Conservation (phyloP, 2,329 filamentous ascomycete genomes). For the Claviceps cyperi region DNA sequence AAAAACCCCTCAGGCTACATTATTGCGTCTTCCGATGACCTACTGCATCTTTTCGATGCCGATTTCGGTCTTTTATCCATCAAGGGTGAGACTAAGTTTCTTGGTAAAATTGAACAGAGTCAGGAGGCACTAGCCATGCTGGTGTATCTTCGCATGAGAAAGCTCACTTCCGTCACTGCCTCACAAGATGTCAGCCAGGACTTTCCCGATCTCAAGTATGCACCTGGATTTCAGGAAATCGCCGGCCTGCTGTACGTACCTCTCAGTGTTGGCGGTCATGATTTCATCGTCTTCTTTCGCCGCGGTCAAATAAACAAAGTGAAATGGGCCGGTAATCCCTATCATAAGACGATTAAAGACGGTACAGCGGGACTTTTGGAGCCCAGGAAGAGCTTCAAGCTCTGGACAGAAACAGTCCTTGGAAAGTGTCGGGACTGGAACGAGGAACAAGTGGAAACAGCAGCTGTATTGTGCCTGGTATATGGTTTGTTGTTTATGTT, state of each 20-base stretch:
- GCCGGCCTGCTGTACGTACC: slow-evolving; percentile 74
- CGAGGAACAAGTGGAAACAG: slow-evolving; percentile 78
- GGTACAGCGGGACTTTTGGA: slow-evolving; percentile 63
- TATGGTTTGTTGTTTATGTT: slow-evolving; percentile 45
- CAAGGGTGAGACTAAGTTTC: slow-evolving; percentile 72
- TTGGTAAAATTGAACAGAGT: slow-evolving; percentile 59
- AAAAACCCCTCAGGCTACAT: slow-evolving; percentile 81
- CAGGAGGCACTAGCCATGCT: slow-evolving; percentile 75
- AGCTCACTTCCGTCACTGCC: slow-evolving; percentile 58
- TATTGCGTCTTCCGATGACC: slow-evolving; percentile 73
- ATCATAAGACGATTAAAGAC: slow-evolving; percentile 61
- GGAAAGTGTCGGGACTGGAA: slow-evolving; percentile 80
- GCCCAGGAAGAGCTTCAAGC: slow-evolving; percentile 64
- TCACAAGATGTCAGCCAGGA: slow-evolving; percentile 64
- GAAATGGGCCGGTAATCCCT: slow-evolving; percentile 78
- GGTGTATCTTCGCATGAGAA: slow-evolving; percentile 68
- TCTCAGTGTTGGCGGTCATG: slow-evolving; percentile 56
- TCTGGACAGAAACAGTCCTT: slow-evolving; percentile 67
- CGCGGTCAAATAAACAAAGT: slow-evolving; percentile 60
- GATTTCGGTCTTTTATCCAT: slow-evolving; percentile 80
- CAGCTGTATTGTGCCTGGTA: slow-evolving; percentile 72
- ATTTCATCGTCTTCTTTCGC: slow-evolving; percentile 90
- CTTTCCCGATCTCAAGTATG: slow-evolving; percentile 68
- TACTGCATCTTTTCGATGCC: slow-evolving; percentile 71
- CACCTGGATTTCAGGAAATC: slow-evolving; percentile 63